These are phyloP conservation scores for Boletus semigastroideus DNA, from an alignment of 1,284 basidiomycete species.

Conservation along the genomic window DNA sequence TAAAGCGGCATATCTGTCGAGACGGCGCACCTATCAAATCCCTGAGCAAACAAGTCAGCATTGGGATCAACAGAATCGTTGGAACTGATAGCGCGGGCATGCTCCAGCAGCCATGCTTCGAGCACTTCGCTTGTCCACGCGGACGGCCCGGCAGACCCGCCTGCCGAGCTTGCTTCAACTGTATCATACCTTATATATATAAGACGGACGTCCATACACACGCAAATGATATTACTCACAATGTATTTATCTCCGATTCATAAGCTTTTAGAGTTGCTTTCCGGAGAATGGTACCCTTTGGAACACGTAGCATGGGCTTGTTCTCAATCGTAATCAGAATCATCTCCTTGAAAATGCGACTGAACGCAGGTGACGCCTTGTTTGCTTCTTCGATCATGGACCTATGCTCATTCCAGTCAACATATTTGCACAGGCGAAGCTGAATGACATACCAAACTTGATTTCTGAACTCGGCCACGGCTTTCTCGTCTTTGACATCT, in stretches of 20 bases:
- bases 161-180: constrained; percentile 23
- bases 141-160: constrained; percentile 16
- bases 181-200: constrained; percentile 25
- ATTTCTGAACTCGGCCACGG: constrained; percentile 35
- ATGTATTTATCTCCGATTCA: constrained; percentile 23
- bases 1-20: background rate
- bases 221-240: constrained; percentile 17
- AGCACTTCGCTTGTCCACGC: constrained; percentile 26
- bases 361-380: constrained; percentile 26
- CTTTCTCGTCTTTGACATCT: constrained; percentile 28
- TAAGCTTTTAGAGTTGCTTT: constrained; percentile 24
- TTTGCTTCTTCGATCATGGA: constrained; percentile 30
- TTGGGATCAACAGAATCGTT: constrained; percentile 10
- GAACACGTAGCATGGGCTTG: constrained; percentile 25
- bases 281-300: constrained; percentile 28
- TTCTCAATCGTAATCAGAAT: constrained; percentile 18
- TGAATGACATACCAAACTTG: constrained; percentile 37
- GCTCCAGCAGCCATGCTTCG: constrained; percentile 31
- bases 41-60: constrained; percentile 34
- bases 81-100: constrained; percentile 25
- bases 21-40: constrained; percentile 36
- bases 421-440: background rate
- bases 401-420: constrained; percentile 15
- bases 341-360: constrained; percentile 33
- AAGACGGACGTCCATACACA: background rate